Evolutionary conservation across 2,329 filamentous ascomycete species (phyloP).

Genomic region (Chlorencoelia australis): DNA sequence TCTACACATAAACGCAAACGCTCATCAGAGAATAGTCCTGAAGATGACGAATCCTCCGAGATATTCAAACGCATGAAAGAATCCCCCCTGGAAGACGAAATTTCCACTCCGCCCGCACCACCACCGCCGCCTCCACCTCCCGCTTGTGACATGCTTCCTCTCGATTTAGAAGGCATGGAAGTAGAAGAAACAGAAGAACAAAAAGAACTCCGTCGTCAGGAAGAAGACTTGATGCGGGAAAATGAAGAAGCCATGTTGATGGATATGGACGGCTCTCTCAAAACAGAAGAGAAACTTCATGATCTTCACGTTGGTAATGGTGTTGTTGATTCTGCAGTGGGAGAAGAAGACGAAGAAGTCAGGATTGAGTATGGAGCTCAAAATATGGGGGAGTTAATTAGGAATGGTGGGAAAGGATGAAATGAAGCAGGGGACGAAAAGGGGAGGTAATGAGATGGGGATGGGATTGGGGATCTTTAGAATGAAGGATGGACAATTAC

Average conservation of each 20-base stretch:
- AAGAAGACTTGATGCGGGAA: constrained; percentile 20
- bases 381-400: no score
- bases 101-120: constrained; percentile 15
- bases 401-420: no score
- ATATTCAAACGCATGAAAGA: no score
- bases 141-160: constrained; percentile 7
- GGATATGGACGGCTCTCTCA: constrained; percentile 15
- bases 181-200: constrained; percentile 17
- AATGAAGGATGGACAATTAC: no score
- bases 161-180: not conserved
- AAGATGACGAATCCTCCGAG: no score
- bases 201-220: constrained; percentile 14
- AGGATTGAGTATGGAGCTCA: no score
- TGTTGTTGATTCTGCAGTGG: no score
- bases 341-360: no score
- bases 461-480: not conserved
- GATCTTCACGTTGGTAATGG: no score
- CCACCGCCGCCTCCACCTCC: constrained; percentile 23
- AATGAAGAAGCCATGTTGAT: constrained; percentile 25
- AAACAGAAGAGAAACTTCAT: constrained; percentile 4
- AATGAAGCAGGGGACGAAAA: not conserved
- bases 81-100: no score
- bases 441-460: not conserved
- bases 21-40: no score
- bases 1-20: no score